Evolutionary conservation across 2,329 filamentous ascomycete species (phyloP).

Genomic region (Hymenoscyphus scutula): DNA sequence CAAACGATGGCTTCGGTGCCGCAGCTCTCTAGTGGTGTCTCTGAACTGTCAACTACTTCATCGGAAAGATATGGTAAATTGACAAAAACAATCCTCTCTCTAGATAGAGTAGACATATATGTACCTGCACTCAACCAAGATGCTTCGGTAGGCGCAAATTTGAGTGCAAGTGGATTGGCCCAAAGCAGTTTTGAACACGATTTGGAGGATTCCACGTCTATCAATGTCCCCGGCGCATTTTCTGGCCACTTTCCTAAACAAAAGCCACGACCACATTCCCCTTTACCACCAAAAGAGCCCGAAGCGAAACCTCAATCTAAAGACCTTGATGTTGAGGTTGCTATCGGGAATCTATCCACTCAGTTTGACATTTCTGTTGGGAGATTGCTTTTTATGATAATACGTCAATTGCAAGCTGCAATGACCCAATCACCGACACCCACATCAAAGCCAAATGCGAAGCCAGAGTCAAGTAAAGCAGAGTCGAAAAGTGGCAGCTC

Average conservation of each 20-base stretch:
- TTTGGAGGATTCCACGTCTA: slow-evolving; percentile 39
- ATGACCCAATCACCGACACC: slow-evolving; percentile 21
- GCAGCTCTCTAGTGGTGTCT: slow-evolving; percentile 27
- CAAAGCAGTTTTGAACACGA: slow-evolving; percentile 25
- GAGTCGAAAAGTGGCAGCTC: slow-evolving; percentile 7
- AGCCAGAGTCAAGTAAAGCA: slow-evolving; percentile 5
- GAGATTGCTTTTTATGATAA: slow-evolving; percentile 33
- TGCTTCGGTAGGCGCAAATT: slow-evolving; percentile 7
- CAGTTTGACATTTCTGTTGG: slow-evolving; percentile 38
- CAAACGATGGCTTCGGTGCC: slow-evolving; percentile 20
- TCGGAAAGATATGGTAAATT: slow-evolving; percentile 32
- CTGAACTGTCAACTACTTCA: slow-evolving; percentile 30
- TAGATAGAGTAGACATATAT: slow-evolving; percentile 39
- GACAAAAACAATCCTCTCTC: slow-evolving; percentile 36
- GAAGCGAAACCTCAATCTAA: background rate
- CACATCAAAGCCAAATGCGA: slow-evolving; percentile 7
- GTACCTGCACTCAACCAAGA: slow-evolving; percentile 25
- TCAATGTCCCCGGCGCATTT: slow-evolving; percentile 60
- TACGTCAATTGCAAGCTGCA: slow-evolving; percentile 28
- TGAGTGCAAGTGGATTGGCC: slow-evolving; percentile 15
- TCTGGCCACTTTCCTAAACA: slow-evolving; percentile 43
- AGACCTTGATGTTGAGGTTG: slow-evolving; percentile 31
- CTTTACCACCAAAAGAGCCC: slow-evolving; percentile 12
- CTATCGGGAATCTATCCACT: slow-evolving; percentile 29
- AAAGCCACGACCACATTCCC: slow-evolving; percentile 11